phyloP scores from a whole-genome alignment of 2,329 filamentous ascomycete species.

The Fusarium verrucosum region DNA sequence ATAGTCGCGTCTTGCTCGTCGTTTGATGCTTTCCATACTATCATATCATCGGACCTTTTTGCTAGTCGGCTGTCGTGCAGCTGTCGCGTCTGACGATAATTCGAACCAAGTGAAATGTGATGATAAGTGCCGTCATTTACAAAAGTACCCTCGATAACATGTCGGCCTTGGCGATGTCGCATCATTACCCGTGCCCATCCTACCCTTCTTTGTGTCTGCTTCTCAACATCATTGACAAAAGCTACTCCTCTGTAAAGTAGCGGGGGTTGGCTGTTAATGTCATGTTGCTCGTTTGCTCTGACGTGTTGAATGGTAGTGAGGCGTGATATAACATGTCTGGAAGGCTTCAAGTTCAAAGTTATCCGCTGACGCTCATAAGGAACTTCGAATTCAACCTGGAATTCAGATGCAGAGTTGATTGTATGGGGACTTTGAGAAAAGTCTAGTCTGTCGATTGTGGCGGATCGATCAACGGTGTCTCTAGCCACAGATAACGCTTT shows the following conservation, averaged over 20 bases:
- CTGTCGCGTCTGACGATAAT: constrained; percentile 1
- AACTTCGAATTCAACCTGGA: constrained; percentile 26
- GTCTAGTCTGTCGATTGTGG: constrained; percentile 13
- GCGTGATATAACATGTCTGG: constrained; percentile 19
- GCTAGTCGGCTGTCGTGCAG: accelerated
- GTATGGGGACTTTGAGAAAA: constrained; percentile 9
- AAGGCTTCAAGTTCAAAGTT: constrained; percentile 22
- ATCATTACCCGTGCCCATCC: constrained; percentile 34
- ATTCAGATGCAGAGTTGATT: constrained; percentile 5
- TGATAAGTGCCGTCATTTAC: constrained; percentile 22
- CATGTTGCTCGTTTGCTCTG: background rate
- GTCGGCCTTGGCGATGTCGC: background rate
- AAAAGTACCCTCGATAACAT: constrained; percentile 32
- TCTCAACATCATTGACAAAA: background rate
- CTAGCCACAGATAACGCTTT: constrained; percentile 12
- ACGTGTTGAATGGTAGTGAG: constrained; percentile 23
- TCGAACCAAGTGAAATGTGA: constrained; percentile 31
- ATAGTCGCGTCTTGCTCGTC: background rate
- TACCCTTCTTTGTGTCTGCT: constrained; percentile 1
- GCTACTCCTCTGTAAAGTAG: constrained; percentile 27
- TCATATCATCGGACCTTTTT: constrained; percentile 3
- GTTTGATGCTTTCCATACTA: constrained; percentile 28
- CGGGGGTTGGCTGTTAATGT: background rate
- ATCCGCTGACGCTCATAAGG: constrained; percentile 8
- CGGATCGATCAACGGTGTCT: constrained; percentile 3